Percentiles rank a stretch among this genome's conserved stretches.
phyloP scores from a whole-genome alignment of 2,329 filamentous ascomycete genomes.

The Nemania sp. region DNA sequence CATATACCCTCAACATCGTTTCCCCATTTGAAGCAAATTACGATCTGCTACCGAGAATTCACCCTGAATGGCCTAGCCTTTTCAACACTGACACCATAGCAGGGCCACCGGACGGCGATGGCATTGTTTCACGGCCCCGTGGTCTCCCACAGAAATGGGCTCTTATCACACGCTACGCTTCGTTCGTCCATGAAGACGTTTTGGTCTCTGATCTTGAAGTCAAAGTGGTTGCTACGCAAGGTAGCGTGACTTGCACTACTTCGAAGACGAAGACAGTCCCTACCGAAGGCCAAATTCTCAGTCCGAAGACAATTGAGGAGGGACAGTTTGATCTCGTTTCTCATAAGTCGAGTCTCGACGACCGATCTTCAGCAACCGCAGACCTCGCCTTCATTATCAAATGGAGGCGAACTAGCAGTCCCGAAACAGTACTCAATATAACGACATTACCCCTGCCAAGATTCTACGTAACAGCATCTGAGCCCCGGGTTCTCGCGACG shows the following conservation, averaged over 20 bases:
- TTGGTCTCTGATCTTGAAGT: constrained; percentile 65
- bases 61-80: constrained; percentile 84
- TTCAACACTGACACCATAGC: constrained; percentile 65
- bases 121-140: constrained; percentile 38
- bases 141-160: constrained; percentile 84
- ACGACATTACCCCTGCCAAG: constrained; percentile 77
- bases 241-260: constrained; percentile 62
- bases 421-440: constrained; percentile 51
- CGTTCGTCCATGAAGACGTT: constrained; percentile 75
- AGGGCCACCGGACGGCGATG: constrained; percentile 40
- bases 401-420: constrained; percentile 65
- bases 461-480: constrained; percentile 77
- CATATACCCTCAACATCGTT: constrained; percentile 71
- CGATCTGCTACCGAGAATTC: constrained; percentile 78
- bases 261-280: constrained; percentile 45
- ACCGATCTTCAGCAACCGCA: constrained; percentile 73
- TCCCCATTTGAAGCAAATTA: constrained; percentile 92
- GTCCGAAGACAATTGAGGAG: constrained; percentile 70
- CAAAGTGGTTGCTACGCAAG: constrained; percentile 61
- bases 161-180: constrained; percentile 72
- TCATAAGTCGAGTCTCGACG: constrained; percentile 79
- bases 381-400: constrained; percentile 75
- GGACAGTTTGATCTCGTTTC: constrained; percentile 73
- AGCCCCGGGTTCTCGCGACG: constrained; percentile 79
- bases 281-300: constrained; percentile 53